Evolutionary conservation across 306 rosid genomes (phyloP), one percentile per base, ranked within the genome.

Genomic region (Aeschynomene evenia): DNA sequence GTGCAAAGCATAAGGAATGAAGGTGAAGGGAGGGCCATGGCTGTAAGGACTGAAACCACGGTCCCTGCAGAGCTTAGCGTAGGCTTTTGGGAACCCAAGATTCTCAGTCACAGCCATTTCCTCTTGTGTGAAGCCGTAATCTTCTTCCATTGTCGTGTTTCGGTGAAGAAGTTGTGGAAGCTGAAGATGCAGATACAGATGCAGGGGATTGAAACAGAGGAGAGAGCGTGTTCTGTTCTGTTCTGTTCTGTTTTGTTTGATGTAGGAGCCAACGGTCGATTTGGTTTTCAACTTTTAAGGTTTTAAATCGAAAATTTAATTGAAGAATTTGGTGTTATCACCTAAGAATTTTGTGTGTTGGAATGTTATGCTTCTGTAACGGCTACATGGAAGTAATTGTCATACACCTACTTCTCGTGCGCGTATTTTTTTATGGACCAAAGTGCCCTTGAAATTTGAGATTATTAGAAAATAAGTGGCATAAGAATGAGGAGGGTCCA

Each of bases 41-140:
- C 77, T 56, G 71, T 81, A 95, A 20, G 92, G 81, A 71, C 82
- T 63, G 45, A 79, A 70, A 23, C 78, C 42, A 23, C 82, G 86
- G 37, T 86, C 85, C 0, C 91, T 86, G 72, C 91, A 95, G 82
- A 89, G 89, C 83, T 74, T 84, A 0, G 86, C 89, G 31, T 78
- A 91, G 63, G 93, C 88, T 79, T 85, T 85, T 2, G 99, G 97
- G 84, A 81, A 87, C 8, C 99, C 99, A 7, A 87, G 84, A 57
- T 80, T 89, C 28, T 89, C 91, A 11, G 79, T 86, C 22, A 89
- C 78, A 6, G 63, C 48, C 81, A 91, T 69, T 58, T 95, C 96
- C 6, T 89, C 95, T 7, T 67, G 83, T 6, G 81, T 37, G 83
- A 95, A 87, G 2, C 73, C 75, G 75, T 50, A 78, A 63, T 83